Evolutionary conservation across 2,329 filamentous ascomycete species (phyloP).

Genomic region (Colletotrichum theobromicola): DNA sequence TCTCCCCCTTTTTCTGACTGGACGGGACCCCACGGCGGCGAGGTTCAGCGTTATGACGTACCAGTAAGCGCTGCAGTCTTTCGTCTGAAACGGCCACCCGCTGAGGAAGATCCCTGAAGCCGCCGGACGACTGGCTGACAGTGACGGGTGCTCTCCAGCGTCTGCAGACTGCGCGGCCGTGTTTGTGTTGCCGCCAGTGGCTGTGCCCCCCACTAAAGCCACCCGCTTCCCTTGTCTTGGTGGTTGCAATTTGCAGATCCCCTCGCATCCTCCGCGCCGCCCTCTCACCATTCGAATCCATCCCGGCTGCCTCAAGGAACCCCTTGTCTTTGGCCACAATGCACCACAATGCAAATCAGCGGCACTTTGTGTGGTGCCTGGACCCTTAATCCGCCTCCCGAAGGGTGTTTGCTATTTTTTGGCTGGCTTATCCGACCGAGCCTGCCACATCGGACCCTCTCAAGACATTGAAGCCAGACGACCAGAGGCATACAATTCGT

Average conservation of each 20-base stretch:
- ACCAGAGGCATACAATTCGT: background rate
- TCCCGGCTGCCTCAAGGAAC: background rate
- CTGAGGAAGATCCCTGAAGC: slow-evolving; percentile 13
- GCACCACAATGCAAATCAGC: background rate
- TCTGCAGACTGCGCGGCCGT: background rate
- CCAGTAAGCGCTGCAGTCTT: slow-evolving; percentile 12
- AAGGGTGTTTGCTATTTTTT: background rate
- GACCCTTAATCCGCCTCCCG: background rate
- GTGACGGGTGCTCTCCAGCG: background rate
- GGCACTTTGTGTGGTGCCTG: background rate
- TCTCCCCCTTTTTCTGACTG: background rate
- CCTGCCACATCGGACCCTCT: background rate
- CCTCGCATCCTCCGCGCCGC: background rate
- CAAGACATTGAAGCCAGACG: background rate
- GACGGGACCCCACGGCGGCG: background rate
- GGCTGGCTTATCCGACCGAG: background rate
- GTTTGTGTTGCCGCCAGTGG: background rate
- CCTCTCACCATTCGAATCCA: background rate
- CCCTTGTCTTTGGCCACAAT: background rate
- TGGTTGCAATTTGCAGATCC: background rate
- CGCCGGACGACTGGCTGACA: background rate
- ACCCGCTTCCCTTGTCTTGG: background rate
- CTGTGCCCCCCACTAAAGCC: slow-evolving; percentile 6
- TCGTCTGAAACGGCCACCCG: slow-evolving; percentile 15
- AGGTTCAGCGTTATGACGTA: slow-evolving; percentile 9